Conservation (phyloP, 2,329 filamentous ascomycete genomes). For the Aaosphaeria pasadenensis region DNA sequence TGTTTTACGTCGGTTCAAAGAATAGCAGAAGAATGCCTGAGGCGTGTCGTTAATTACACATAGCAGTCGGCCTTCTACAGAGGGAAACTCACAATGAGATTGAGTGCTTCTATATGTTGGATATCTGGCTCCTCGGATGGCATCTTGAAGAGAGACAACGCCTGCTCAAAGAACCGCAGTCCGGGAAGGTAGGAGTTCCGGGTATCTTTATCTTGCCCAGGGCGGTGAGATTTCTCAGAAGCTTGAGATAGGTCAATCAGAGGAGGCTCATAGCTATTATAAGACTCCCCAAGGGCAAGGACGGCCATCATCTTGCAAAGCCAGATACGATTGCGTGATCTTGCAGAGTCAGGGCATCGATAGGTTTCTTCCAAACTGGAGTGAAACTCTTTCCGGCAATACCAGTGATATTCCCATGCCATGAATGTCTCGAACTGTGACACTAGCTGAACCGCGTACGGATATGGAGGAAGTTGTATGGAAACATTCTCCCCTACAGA, state of each 20-base stretch:
- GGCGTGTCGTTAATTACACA: neutral
- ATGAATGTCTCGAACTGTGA: constrained; percentile 1
- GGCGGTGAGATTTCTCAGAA: neutral
- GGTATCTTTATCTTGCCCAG: neutral
- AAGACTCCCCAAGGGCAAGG: constrained; percentile 1
- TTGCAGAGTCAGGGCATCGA: neutral
- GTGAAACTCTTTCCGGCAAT: neutral
- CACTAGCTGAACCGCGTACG: constrained; percentile 1
- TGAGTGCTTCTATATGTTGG: constrained; percentile 2
- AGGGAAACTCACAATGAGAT: neutral
- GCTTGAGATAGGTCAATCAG: neutral
- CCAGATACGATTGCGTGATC: constrained; percentile 1
- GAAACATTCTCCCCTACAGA: neutral
- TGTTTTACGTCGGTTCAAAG: neutral
- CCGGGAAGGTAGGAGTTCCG: neutral
- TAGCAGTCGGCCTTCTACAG: neutral
- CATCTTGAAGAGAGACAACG: constrained; percentile 1
- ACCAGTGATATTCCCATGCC: constrained; percentile 2
- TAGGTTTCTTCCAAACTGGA: neutral
- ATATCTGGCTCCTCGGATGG: constrained; percentile 1
- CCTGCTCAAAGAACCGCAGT: constrained; percentile 1
- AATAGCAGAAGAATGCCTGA: constrained; percentile 1
- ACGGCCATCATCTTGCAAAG: constrained; percentile 1
- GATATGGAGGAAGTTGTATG: constrained; percentile 1
- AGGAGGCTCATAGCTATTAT: neutral